A percentile compares a stretch with the other conserved stretches of the same genome.
Evolutionary conservation across 2,329 filamentous ascomycete genomes (phyloP).

Genomic region (Trichophyton simii): DNA sequence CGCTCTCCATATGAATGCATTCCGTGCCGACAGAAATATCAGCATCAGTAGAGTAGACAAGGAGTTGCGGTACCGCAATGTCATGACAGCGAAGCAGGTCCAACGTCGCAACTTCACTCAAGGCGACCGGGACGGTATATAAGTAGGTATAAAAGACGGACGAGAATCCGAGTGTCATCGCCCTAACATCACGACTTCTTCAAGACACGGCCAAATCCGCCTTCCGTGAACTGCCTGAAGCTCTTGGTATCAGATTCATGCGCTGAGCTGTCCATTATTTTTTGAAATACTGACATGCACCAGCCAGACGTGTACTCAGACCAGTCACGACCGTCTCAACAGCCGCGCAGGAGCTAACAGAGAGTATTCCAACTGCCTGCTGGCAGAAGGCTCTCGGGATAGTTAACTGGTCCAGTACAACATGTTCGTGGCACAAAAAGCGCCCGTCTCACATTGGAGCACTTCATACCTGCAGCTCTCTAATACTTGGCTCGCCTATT

Average conservation of each 20-base stretch:
- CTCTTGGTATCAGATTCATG: background rate
- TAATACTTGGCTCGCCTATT: too few relatives aligned
- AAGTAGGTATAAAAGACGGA: background rate
- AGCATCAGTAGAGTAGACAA: background rate
- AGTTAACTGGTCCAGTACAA: background rate
- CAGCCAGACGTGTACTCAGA: conserved; percentile 6
- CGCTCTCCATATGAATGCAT: background rate
- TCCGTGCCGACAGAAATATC: background rate
- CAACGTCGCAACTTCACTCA: background rate
- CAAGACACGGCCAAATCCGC: background rate
- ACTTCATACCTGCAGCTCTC: too few relatives aligned
- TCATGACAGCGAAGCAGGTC: background rate
- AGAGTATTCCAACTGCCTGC: background rate
- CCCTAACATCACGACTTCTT: background rate
- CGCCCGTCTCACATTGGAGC: background rate
- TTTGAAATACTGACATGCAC: conserved; percentile 1
- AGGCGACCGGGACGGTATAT: background rate
- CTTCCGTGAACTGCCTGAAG: background rate
- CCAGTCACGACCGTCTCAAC: background rate
- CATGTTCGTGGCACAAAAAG: background rate
- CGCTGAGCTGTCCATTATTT: background rate
- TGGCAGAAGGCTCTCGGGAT: background rate
- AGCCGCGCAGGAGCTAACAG: background rate
- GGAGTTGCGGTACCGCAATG: background rate
- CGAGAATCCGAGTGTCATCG: background rate